Evolutionary conservation across 2,329 filamentous ascomycete species (phyloP).

Genomic region (Xylaria digitata): DNA sequence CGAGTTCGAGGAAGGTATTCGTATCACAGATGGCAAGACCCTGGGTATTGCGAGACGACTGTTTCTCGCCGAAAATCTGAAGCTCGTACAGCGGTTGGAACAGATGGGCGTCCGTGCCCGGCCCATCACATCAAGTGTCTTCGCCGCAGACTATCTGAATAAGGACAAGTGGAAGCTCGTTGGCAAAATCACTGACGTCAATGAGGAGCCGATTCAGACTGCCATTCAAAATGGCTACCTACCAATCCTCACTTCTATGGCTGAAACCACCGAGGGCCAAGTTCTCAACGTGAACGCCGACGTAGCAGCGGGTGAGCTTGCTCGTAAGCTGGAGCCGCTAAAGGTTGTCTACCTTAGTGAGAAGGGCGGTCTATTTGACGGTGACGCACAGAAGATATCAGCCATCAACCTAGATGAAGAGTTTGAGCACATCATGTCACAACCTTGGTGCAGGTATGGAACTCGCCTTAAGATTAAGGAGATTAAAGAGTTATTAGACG

Average conservation of each 20-base stretch:
- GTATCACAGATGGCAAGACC: constrained; percentile 95
- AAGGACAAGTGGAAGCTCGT: constrained; percentile 97
- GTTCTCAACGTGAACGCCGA: constrained; percentile 98
- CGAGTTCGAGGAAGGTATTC: constrained; percentile 94
- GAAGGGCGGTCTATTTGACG: constrained; percentile 95
- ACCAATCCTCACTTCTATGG: constrained; percentile 95
- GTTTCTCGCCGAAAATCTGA: constrained; percentile 95
- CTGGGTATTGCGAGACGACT: constrained; percentile 89
- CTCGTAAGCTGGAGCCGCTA: constrained; percentile 86
- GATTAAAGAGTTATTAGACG: constrained; percentile 91
- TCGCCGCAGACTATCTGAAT: constrained; percentile 93
- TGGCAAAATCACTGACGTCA: constrained; percentile 93
- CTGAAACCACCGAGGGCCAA: constrained; percentile 89
- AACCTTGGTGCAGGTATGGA: constrained; percentile 95
- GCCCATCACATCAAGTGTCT: constrained; percentile 88
- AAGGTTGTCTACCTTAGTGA: constrained; percentile 99
- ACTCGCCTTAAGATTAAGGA: constrained; percentile 97
- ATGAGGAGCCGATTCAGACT: constrained; percentile 88
- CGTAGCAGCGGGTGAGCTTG: constrained; percentile 92
- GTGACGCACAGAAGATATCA: constrained; percentile 93
- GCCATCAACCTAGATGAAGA: constrained; percentile 98
- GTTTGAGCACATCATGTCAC: constrained; percentile 90
- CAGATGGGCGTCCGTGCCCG: constrained; percentile 88
- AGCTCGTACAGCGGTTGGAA: constrained; percentile 89
- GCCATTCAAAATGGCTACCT: constrained; percentile 92